phyloP scores from a whole-genome alignment of 176 grass and related monocot species.

The Otatea glauca region DNA sequence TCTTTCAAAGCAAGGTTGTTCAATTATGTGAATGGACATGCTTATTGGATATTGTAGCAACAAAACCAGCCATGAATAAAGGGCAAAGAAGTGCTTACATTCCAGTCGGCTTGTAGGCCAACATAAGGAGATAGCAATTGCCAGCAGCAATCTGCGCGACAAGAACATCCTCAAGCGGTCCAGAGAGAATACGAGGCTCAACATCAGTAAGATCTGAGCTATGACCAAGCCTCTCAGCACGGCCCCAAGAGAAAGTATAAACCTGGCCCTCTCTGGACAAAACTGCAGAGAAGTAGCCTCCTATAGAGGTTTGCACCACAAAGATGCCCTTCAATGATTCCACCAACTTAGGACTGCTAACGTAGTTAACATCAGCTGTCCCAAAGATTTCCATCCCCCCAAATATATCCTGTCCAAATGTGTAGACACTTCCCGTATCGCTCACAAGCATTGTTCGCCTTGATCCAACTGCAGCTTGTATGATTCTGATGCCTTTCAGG shows the following conservation, averaged over 20 bases:
- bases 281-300: slow-evolving; percentile 57
- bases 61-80: neutral
- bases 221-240: slow-evolving; percentile 51
- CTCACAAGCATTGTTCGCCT: slow-evolving; percentile 73
- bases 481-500: slow-evolving; percentile 68
- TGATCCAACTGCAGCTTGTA: slow-evolving; percentile 58
- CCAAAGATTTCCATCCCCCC: slow-evolving; percentile 15
- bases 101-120: slow-evolving; percentile 57
- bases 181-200: slow-evolving; percentile 51
- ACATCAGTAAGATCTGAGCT: slow-evolving; percentile 43
- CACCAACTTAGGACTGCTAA: slow-evolving; percentile 56
- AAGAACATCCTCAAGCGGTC: slow-evolving; percentile 51
- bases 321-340: slow-evolving; percentile 64
- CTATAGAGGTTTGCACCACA: slow-evolving; percentile 70
- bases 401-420: slow-evolving; percentile 54
- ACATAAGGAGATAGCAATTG: slow-evolving; percentile 72
- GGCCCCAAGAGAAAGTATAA: slow-evolving; percentile 71
- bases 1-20: neutral
- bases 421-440: slow-evolving; percentile 58
- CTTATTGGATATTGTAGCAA: neutral
- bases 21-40: neutral
- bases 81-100: slow-evolving; percentile 53
- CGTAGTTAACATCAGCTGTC: slow-evolving; percentile 12
- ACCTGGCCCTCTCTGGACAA: slow-evolving; percentile 71
- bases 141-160: slow-evolving; percentile 68